Conservation (phyloP, 495 filamentous ascomycete genomes). For the Penicillium parvum region DNA sequence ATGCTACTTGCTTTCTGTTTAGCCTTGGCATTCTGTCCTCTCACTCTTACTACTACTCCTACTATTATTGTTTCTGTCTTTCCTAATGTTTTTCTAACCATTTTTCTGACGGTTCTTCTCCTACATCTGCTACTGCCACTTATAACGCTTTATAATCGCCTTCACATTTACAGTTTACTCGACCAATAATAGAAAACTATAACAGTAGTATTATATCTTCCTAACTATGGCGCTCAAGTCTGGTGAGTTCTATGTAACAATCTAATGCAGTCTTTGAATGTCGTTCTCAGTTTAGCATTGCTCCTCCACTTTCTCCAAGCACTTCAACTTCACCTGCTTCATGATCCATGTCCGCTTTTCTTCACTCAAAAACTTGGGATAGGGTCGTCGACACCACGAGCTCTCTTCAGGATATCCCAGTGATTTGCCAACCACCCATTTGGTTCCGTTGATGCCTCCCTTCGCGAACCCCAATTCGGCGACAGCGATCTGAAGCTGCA, state of each 20-base stretch:
- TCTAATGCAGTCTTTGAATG: slow-evolving; percentile 7
- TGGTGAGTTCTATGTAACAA: slow-evolving; percentile 7
- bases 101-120: no score
- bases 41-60: no score
- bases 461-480: slow-evolving; percentile 41
- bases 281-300: slow-evolving; percentile 2
- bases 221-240: no score
- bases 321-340: slow-evolving; percentile 9
- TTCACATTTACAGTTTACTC: no score
- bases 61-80: no score
- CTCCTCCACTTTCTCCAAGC: neutral
- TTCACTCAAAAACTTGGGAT: slow-evolving; percentile 29
- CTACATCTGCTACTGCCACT: no score
- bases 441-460: slow-evolving; percentile 39
- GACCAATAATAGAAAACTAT: no score
- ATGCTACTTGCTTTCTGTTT: no score
- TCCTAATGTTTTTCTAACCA: no score
- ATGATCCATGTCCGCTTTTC: slow-evolving; percentile 22
- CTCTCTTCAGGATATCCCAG: slow-evolving; percentile 34
- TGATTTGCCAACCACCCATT: slow-evolving; percentile 36
- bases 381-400: slow-evolving; percentile 35
- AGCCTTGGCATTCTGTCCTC: no score
- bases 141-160: no score
- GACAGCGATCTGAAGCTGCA: slow-evolving; percentile 31
- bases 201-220: no score